Conservation (phyloP, 2,329 filamentous ascomycete species). For the Fusarium sp. region DNA sequence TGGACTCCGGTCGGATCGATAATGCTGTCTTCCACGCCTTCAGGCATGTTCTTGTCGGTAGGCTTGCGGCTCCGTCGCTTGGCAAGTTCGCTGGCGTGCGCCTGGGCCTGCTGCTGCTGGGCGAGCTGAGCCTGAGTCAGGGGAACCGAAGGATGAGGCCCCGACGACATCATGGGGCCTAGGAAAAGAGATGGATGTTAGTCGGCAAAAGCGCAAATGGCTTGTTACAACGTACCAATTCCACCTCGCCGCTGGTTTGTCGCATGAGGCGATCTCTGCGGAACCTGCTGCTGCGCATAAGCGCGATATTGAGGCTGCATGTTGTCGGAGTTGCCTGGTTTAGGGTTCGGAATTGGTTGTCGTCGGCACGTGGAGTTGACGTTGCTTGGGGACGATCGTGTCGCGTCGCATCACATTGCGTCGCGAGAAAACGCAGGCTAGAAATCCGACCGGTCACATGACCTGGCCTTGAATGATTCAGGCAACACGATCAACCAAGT, state of each 20-base stretch:
- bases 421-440: conserved; percentile 34
- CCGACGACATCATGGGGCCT: conserved; percentile 69
- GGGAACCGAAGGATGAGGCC: conserved; percentile 63
- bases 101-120: conserved; percentile 64
- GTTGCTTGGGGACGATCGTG: conserved; percentile 36
- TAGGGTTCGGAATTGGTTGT: conserved; percentile 19
- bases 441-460: conserved; percentile 38
- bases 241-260: conserved; percentile 64
- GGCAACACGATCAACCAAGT: not conserved
- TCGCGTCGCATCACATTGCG: conserved; percentile 44
- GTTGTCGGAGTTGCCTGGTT: conserved; percentile 17
- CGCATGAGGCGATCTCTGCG: conserved; percentile 63
- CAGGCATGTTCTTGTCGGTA: conserved; percentile 94
- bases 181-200: conserved; percentile 28
- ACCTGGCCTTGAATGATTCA: not conserved
- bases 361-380: conserved; percentile 23
- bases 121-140: conserved; percentile 66
- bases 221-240: conserved; percentile 58
- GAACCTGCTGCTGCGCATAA: conserved; percentile 64
- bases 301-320: conserved; percentile 68
- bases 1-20: conserved; percentile 81
- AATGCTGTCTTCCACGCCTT: conserved; percentile 85
- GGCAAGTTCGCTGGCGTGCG: conserved; percentile 72
- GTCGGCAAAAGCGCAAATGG: conserved; percentile 1
- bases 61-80: conserved; percentile 89